Evolutionary conservation across 139 green algal genomes (phyloP).

Genomic region (Limnomonas spitsbergensis): DNA sequence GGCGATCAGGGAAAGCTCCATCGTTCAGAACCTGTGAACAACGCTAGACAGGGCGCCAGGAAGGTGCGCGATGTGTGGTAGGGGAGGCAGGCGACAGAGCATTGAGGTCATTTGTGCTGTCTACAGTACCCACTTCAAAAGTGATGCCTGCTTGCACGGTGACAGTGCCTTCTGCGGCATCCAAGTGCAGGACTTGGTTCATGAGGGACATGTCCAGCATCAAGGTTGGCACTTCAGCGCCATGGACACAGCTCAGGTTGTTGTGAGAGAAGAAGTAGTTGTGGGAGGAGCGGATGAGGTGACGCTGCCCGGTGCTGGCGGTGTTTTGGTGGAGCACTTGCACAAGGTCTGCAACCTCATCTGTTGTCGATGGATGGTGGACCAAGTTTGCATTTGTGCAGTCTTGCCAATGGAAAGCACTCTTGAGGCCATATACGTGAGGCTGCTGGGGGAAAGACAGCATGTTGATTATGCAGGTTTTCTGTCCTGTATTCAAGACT

Average conservation of each 20-base stretch:
- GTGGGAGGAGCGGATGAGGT: not conserved
- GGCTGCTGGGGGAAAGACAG: not conserved
- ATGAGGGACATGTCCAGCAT: conserved; percentile 34
- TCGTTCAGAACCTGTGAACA: no score
- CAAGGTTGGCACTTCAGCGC: not conserved
- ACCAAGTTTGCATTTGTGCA: not conserved
- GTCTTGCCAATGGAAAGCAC: not conserved
- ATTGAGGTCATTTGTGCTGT: no score
- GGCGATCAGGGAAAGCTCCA: no score
- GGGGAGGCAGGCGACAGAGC: no score
- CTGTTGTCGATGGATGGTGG: not conserved
- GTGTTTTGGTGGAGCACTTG: not conserved
- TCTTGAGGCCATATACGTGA: not conserved
- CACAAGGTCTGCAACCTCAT: conserved; percentile 4
- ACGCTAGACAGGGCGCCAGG: no score
- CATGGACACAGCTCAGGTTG: conserved; percentile 13
- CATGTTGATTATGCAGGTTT: no score
- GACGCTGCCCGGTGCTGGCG: not conserved
- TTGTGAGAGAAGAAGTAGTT: conserved; percentile 19
- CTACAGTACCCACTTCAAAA: conserved; percentile 36
- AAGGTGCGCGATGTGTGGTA: no score
- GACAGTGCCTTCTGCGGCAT: conserved; percentile 14
- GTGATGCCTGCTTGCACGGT: conserved; percentile 40
- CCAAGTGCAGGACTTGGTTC: conserved; percentile 23
- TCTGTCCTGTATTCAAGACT: no score